These are phyloP conservation scores for Balakata baccata DNA, from an alignment of 345 rosid genomes.

Conservation along the genomic window DNA sequence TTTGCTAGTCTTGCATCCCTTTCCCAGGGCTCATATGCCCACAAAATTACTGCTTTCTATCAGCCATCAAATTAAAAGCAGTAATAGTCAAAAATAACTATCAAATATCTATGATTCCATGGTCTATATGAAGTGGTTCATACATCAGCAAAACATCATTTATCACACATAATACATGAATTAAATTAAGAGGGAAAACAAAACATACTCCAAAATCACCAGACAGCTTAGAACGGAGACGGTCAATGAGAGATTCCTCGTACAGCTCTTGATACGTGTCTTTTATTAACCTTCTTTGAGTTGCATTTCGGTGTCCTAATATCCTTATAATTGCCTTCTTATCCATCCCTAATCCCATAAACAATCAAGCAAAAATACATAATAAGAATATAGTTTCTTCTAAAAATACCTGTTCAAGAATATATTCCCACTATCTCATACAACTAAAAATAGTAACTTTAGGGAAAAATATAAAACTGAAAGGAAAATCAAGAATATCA, in stretches of 20 bases:
- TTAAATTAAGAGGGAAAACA: no score
- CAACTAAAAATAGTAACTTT: no score
- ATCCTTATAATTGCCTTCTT: conserved; percentile 47
- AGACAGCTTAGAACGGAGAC: conserved; percentile 58
- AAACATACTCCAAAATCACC: conserved; percentile 67
- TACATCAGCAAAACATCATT: no score
- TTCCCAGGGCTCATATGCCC: conserved; percentile 61
- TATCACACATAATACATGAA: no score
- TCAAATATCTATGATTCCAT: no score
- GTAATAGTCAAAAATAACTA: no score
- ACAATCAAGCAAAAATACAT: no score
- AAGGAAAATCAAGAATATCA: no score
- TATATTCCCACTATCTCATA: no score
- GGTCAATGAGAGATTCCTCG: conserved; percentile 52
- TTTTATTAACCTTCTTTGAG: conserved; percentile 26
- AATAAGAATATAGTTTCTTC: no score
- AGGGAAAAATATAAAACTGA: not conserved
- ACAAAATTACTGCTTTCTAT: conserved; percentile 69
- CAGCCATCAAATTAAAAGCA: conserved; percentile 26
- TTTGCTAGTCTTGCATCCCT: conserved; percentile 76
- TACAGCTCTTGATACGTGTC: conserved; percentile 49
- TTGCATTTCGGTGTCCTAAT: conserved; percentile 30
- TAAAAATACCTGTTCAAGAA: no score
- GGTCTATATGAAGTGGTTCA: no score
- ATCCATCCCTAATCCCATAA: conserved; percentile 72